Base-by-base conservation (phyloP, 2,329 filamentous ascomycete genomes). In the Plectosphaerella cucumerina region DNA sequence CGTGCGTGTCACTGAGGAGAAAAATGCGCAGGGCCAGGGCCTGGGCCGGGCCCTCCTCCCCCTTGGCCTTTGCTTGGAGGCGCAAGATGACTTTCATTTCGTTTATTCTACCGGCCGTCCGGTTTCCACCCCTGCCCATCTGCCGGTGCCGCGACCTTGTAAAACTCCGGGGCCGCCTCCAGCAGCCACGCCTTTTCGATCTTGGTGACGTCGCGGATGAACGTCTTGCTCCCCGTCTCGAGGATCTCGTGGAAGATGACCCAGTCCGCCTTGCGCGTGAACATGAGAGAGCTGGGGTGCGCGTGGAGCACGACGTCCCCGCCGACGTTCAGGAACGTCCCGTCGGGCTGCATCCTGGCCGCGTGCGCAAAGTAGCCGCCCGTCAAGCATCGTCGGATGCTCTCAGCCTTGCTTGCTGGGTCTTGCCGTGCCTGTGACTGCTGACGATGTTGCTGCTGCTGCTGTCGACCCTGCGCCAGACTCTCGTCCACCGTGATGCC, bases 261-360 rank as follows among this genome's bases (percentile, higher is more conserved):
- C 91, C 93, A 97, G 57, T 97, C 91, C 11, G 90, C 90, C 73
- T 95, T 97, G 51, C 92, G 85, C 68, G 96, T 96, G 75, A 97
- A 97, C 84, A 97, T 90, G 59, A 97, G 72, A 37, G 89, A 95
- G 63, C 84, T 96, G 1, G 94, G 94, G 69, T 99, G 94, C 20
- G 91, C 90, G 72, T 96, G 82, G 49, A 97, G 74, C 5, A 84
- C 81, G 47, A 86, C 87, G 37, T 84, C 84, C 26, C 90, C 90
- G 54, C 86, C 85, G n/a, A 96, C 85, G 47, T 90, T 93, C 59
- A 82, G 84, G 66, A 96, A 97, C 5, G 84, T 92, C 14, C 94
- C 94, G 72, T 97, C 93, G 0, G 89, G 80, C 67, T 95, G 90
- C 92, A 97, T 97, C 63, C 86, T 85, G 43, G 94, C 94, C 4